A percentile compares a stretch with the other conserved stretches of the same genome.
These are phyloP conservation scores for Amaranthus tricolor DNA, from an alignment of 179 eudicot genomes.

Conservation along the genomic window DNA sequence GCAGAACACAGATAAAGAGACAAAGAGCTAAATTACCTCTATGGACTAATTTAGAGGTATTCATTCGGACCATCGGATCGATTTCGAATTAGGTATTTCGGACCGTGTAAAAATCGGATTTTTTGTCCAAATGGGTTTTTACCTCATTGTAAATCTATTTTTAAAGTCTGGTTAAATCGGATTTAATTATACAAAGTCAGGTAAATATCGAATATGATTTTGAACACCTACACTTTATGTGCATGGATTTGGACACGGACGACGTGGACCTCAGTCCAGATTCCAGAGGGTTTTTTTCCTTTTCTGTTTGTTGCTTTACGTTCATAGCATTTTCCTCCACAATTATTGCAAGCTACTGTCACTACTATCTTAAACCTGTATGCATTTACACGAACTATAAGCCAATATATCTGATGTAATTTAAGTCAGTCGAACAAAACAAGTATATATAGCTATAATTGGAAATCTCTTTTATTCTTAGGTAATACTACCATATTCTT, in stretches of 20 bases:
- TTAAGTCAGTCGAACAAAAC: conserved; percentile 3
- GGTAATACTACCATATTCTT: neutral
- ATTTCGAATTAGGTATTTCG: too few species aligned
- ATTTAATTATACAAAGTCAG: too few species aligned
- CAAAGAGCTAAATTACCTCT: conserved; percentile 17
- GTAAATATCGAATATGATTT: too few species aligned
- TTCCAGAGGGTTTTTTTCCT: conserved; percentile 14
- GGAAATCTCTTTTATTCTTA: conserved; percentile 2
- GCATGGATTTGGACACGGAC: conserved; percentile 35
- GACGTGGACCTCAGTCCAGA: conserved; percentile 26
- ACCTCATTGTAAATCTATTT: too few species aligned
- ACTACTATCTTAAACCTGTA: conserved; percentile 20
- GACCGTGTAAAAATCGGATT: too few species aligned
- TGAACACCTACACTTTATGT: conserved; percentile 4
- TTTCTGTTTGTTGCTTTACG: conserved; percentile 37
- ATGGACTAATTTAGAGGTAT: neutral
- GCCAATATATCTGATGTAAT: conserved; percentile 12
- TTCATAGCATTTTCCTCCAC: conserved; percentile 26
- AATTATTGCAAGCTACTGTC: conserved; percentile 24
- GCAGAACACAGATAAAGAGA: neutral
- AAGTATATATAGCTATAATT: conserved; percentile 9
- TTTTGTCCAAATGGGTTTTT: too few species aligned
- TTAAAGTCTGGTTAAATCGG: too few species aligned
- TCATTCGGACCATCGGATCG: too few species aligned
- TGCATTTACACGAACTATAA: conserved; percentile 18